Evolutionary conservation across 2,329 filamentous ascomycete genomes (phyloP), one percentile per base, ranked within the genome.

Genomic region (Ploettnerulaceae sp.): DNA sequence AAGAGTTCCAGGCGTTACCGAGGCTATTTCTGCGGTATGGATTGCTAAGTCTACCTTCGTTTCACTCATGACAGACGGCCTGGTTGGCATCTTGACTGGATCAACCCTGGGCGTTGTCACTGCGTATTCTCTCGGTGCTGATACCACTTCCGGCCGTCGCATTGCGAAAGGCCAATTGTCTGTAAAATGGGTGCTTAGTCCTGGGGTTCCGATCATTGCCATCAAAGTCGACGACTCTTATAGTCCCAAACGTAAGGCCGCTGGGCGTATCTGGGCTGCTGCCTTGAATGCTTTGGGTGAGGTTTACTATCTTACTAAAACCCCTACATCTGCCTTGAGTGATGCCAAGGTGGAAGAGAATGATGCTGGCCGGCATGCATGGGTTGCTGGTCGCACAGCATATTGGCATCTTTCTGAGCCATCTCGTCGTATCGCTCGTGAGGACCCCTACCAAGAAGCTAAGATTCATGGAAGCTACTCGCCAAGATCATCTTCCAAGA

Each of bases 241-340:
- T 65, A 90, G 76, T 38, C 66, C 75, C 20, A 83, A 81, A 57
- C 82, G 90, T 22, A 82, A 83, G 61, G 70, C 76, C 3, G 72
- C 82, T 39, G 77, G 79, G 9, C 82, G 90, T 21, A 77, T 93
- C 9, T 97, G 89, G 89, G 89, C 87, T n/a, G 84, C 91, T 32
- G 87, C 81, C n/a, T 68, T 98, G 42, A 98, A 98, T 63, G 91
- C 93, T 0, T 72, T 98, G 7, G 93, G 93, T 1, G 93, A 98
- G 64, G 72, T 95, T 0, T 97, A 84, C 65, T 95, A 91, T 57
- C 71, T 97, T 1, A 84, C 78, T 1, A 81, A 87, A 38, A 73
- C 83, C 5, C 89, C 88, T 0, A 73, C 66, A 20, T 72, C 74
- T 26, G 70, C 75, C 15, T 71, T 76, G 6, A 57, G 71, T 4